Conservation (phyloP, 176 grass and related monocot species). For the Eleusine coracana region DNA sequence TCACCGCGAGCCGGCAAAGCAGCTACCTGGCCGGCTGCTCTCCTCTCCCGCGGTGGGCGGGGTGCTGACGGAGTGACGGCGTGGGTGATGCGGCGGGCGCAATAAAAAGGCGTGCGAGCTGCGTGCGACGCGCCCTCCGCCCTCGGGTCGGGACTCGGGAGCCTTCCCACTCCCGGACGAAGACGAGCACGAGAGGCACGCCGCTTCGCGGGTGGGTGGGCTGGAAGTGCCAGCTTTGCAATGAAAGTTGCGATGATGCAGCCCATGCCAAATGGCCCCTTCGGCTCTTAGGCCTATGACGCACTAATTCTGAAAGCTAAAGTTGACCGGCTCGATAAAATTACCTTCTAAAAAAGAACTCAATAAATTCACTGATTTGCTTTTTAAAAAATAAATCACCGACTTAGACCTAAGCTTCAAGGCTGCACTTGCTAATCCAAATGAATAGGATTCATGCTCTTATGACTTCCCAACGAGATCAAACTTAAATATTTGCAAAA, state of each 20-base stretch:
- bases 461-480: too few relatives aligned
- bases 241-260: neutral
- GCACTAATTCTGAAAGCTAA: too few relatives aligned
- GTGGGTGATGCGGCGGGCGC: constrained; percentile 6
- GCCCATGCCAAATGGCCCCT: neutral
- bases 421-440: too few relatives aligned
- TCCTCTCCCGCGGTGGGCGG: constrained; percentile 4
- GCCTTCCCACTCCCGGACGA: neutral
- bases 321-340: too few relatives aligned
- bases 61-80: neutral
- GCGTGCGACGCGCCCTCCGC: neutral
- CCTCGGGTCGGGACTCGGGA: neutral
- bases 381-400: too few relatives aligned
- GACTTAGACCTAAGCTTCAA: too few relatives aligned
- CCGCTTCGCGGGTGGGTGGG: neutral
- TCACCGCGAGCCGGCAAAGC: constrained; percentile 5
- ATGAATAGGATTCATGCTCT: too few relatives aligned
- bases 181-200: neutral
- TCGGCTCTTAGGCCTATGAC: too few relatives aligned
- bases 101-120: neutral
- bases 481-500: too few relatives aligned
- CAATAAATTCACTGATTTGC: too few relatives aligned
- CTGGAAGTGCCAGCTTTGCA: neutral
- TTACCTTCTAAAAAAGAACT: too few relatives aligned
- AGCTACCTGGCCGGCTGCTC: neutral